Evolutionary conservation across 2,329 filamentous ascomycete species (phyloP).

Genomic region (Ceratocystis huliohia): DNA sequence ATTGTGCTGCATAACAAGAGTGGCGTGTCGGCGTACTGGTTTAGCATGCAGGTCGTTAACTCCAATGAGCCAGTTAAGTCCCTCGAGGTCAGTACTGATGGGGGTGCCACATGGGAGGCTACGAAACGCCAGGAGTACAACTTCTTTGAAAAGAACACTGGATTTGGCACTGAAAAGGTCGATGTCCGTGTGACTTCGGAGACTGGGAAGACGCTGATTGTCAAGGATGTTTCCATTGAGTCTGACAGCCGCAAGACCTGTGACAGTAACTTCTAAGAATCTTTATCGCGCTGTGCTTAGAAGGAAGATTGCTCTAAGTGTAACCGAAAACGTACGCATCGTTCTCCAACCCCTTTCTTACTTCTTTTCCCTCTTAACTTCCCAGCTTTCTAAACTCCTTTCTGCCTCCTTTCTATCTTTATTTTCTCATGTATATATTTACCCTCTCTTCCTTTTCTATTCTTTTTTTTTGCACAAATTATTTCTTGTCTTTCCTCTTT

Average conservation of each 20-base stretch:
- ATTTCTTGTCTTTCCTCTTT: not conserved
- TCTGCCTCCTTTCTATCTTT: not conserved
- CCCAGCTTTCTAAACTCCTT: not conserved
- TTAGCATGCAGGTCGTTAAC: conserved; percentile 47
- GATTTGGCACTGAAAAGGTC: conserved; percentile 43
- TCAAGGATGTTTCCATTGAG: conserved; percentile 38
- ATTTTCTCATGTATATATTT: not conserved
- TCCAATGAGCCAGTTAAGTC: conserved; percentile 42
- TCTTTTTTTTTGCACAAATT: not conserved
- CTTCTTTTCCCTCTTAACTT: too few relatives aligned
- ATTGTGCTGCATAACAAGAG: conserved; percentile 35
- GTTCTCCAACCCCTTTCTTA: not conserved
- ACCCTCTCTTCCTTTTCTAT: not conserved
- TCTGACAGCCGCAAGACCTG: conserved; percentile 27
- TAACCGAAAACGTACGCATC: too few relatives aligned
- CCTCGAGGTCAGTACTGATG: conserved; percentile 49
- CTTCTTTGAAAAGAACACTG: conserved; percentile 48
- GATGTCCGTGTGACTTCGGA: conserved; percentile 43
- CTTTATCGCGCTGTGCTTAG: not conserved
- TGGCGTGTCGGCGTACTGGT: conserved; percentile 34
- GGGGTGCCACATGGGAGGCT: conserved; percentile 44
- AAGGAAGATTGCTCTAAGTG: too few relatives aligned
- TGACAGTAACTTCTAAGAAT: conserved; percentile 27
- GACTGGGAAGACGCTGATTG: conserved; percentile 38
- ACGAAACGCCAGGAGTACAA: conserved; percentile 44